A percentile compares a stretch with the other conserved stretches of the same genome.
These are phyloP conservation scores for Dendrobium officinale DNA, from an alignment of 106 monocot genomes.

Conservation along the genomic window DNA sequence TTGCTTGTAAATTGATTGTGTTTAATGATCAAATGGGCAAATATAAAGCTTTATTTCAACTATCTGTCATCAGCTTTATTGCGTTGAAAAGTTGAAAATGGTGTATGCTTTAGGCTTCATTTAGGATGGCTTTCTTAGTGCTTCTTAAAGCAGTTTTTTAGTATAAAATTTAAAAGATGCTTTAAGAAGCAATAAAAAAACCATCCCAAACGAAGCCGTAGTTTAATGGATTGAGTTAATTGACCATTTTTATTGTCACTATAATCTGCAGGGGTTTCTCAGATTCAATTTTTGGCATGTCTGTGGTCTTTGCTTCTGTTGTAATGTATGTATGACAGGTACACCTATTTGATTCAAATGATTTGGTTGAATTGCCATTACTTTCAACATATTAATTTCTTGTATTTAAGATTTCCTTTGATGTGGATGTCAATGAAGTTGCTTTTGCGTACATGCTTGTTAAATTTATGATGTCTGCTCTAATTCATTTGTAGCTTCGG, in stretches of 20 bases:
- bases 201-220: too few relatives aligned
- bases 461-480: neutral
- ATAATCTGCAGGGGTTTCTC: slow-evolving; percentile 67
- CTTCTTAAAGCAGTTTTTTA: too few relatives aligned
- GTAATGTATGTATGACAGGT: slow-evolving; percentile 99
- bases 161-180: too few relatives aligned
- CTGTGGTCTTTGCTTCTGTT: slow-evolving; percentile 58
- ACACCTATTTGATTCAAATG: neutral
- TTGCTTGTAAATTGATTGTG: too few relatives aligned
- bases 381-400: neutral
- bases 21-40: too few relatives aligned
- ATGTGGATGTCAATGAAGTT: neutral
- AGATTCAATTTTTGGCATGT: slow-evolving; percentile 81
- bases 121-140: too few relatives aligned
- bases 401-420: neutral
- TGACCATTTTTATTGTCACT: neutral
- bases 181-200: too few relatives aligned
- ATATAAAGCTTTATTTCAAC: too few relatives aligned
- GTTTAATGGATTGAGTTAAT: neutral
- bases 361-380: neutral
- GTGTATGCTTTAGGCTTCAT: too few relatives aligned
- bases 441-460: neutral
- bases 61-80: too few relatives aligned
- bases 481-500: neutral
- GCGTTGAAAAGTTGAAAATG: too few relatives aligned